Evolutionary conservation across 1,284 basidiomycete species (phyloP), one percentile per base, ranked within the genome.

Genomic region (Heimioporus retisporus): DNA sequence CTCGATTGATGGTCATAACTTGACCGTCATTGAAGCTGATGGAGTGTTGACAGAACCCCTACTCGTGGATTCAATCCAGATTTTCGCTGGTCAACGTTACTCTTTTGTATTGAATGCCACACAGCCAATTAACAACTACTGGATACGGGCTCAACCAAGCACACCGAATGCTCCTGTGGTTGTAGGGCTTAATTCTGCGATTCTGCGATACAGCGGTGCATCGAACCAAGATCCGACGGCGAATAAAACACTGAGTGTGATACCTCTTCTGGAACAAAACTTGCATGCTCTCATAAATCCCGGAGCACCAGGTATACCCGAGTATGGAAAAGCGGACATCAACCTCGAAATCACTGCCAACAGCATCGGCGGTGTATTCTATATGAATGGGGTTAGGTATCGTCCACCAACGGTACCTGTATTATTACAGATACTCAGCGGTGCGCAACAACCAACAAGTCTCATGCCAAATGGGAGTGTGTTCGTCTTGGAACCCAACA

Each of bases 171-270:
- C 63, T 1, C 35, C 35, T 40, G 35, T 40, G 35, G 35, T 40
- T 11, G 35, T 40, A 78, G 76, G 18, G 83, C 83, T 8, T 71
- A 82, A 55, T 70, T 79, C 80, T 21, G 90, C 87, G 4, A 86
- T 91, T 63, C 71, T 90, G 44, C 82, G 85, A 25, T 91, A 91
- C 70, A 65, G 55, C 0, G 84, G 84, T 8, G 89, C 88, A 4
- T 69, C 76, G 0, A 65, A 65, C 2, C 59, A 57, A 15, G 86
- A 89, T 42, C 88, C 86, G 0, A 82, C 74, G 6, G 81, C 84
- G 1, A 44, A 66, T 1, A 40, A 40, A 11, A 40, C 35, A 74
- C 79, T 64, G 72, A 75, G 0, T 78, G 72, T 64, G 73, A 68
- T 25, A 71, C 75, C 2, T 6, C 73, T 0, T 70, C 81, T 18